phyloP scores from a whole-genome alignment of 2,329 filamentous ascomycete species.

The Aureobasidium musti region DNA sequence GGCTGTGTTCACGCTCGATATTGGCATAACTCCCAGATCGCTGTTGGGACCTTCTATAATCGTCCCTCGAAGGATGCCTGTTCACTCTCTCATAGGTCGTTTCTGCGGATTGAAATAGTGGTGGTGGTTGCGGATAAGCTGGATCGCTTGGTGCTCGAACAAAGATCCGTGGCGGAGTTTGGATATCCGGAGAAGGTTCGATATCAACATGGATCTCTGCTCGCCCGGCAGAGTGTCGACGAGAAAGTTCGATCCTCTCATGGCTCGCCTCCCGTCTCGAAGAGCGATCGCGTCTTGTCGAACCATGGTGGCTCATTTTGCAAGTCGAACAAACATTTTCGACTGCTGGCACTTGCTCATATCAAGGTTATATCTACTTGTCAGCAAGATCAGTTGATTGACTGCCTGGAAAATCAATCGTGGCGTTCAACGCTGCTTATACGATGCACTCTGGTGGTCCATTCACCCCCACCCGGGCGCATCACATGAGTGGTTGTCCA shows the following conservation, averaged over 20 bases:
- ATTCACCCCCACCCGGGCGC: slow-evolving; percentile 1
- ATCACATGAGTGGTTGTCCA: slow-evolving; percentile 18
- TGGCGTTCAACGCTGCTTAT: not conserved
- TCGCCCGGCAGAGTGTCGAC: not conserved
- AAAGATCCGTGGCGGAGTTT: not conserved
- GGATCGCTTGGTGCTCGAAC: not conserved
- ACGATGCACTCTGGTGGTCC: not conserved
- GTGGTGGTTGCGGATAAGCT: not conserved
- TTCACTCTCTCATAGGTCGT: too few relatives aligned
- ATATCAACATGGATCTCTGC: not conserved
- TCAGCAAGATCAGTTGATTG: not conserved
- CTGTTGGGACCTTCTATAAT: not conserved
- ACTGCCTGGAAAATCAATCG: not conserved
- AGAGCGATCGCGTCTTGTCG: not conserved
- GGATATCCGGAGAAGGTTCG: not conserved
- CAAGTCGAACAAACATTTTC: not conserved
- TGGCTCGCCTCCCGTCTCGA: too few relatives aligned
- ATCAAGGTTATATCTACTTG: not conserved
- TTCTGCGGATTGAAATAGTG: not conserved
- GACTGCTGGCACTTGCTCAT: not conserved
- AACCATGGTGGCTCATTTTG: not conserved
- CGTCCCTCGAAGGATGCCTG: not conserved
- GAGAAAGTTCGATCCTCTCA: not conserved
- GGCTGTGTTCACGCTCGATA: not conserved
- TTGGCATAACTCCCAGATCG: not conserved